Percentiles rank a stretch among this genome's conserved stretches.
Conservation (phyloP, 2,329 filamentous ascomycete genomes). For the Cytospora piceae region DNA sequence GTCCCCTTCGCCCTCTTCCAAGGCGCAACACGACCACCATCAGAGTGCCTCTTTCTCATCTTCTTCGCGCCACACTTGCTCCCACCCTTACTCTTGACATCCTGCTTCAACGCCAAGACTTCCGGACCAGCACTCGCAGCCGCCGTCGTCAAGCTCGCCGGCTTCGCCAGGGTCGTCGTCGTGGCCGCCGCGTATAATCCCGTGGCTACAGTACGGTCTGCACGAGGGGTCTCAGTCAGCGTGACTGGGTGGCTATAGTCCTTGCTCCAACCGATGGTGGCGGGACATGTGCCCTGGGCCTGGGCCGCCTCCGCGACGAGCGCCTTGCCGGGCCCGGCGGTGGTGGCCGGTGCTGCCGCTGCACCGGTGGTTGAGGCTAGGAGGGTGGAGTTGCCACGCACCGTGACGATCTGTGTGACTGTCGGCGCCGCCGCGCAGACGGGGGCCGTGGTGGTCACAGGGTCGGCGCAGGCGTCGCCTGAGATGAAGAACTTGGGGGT, state of each 20-base stretch:
- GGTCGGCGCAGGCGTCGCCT: constrained; percentile 38
- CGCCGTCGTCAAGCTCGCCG: background rate
- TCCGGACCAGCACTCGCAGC: background rate
- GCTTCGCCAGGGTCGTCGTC: background rate
- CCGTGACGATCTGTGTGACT: constrained; percentile 33
- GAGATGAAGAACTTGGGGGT: constrained; percentile 44
- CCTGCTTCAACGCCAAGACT: background rate
- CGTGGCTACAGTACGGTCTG: constrained; percentile 26
- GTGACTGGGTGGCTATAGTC: constrained; percentile 28
- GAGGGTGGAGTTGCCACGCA: constrained; percentile 29
- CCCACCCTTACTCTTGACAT: background rate
- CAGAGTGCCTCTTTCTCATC: constrained; percentile 27
- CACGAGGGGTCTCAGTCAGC: constrained; percentile 27
- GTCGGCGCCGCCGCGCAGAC: constrained; percentile 35
- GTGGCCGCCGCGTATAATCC: background rate
- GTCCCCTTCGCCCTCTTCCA: background rate
- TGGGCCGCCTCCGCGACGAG: constrained; percentile 5
- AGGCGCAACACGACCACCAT: background rate
- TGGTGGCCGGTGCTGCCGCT: constrained; percentile 16
- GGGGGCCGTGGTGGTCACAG: constrained; percentile 29
- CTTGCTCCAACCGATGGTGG: constrained; percentile 29
- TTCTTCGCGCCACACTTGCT: constrained; percentile 26
- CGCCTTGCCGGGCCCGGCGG: constrained; percentile 1
- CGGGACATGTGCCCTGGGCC: constrained; percentile 26
- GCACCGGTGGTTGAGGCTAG: constrained; percentile 12